phyloP scores from a whole-genome alignment of 2,329 filamentous ascomycete genomes.

The Pseudogymnoascus sp. region DNA sequence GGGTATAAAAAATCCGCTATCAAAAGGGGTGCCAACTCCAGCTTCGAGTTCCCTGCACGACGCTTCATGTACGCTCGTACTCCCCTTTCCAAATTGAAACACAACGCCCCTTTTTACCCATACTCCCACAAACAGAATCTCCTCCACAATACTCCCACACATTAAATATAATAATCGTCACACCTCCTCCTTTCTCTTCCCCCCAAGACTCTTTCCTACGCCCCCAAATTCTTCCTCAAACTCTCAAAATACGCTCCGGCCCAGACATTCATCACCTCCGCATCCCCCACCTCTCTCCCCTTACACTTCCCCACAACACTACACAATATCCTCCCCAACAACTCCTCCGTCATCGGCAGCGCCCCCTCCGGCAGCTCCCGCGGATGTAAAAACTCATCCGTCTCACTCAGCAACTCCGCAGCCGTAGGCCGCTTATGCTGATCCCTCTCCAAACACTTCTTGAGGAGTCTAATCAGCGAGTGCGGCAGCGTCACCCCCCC shows the following conservation, averaged over 20 bases:
- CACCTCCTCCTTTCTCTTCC: not conserved
- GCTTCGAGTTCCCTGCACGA: not conserved
- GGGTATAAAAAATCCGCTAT: conserved; percentile 8
- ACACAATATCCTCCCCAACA: conserved; percentile 53
- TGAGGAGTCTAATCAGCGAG: conserved; percentile 53
- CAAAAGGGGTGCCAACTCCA: not conserved
- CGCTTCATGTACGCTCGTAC: not conserved
- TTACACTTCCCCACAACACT: conserved; percentile 52
- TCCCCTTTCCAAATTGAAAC: not conserved
- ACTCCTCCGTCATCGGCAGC: conserved; percentile 53
- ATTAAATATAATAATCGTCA: not conserved
- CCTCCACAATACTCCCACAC: not conserved
- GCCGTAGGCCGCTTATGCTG: conserved; percentile 55
- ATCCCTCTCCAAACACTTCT: conserved; percentile 54
- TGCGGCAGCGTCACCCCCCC: conserved; percentile 55
- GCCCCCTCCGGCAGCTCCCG: conserved; percentile 45
- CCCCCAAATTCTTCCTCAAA: not conserved
- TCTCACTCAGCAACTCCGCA: conserved; percentile 49
- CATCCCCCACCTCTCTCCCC: conserved; percentile 50
- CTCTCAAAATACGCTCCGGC: conserved; percentile 34
- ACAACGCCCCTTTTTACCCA: not conserved
- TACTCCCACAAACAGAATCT: not conserved
- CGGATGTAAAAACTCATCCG: conserved; percentile 58
- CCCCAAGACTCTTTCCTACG: not conserved
- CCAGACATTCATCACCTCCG: conserved; percentile 48